Evolutionary conservation across 2,329 filamentous ascomycete species (phyloP).

Genomic region (Calonectria ilicicola): DNA sequence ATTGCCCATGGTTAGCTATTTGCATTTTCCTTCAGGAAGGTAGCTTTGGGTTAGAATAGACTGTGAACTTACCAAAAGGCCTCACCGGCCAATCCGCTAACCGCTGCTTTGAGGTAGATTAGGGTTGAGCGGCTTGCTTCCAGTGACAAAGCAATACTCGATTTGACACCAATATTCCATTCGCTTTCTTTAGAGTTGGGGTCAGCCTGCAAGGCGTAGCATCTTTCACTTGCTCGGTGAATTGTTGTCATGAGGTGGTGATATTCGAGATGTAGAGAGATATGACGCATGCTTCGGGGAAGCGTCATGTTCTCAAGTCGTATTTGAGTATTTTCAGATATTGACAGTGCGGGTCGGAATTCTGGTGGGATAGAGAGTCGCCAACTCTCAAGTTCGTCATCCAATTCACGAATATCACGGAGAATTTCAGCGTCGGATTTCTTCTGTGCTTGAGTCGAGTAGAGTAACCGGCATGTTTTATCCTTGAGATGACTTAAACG

Average conservation of each 20-base stretch:
- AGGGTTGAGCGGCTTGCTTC: conserved; percentile 67
- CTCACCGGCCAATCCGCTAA: conserved; percentile 55
- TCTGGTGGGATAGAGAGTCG: conserved; percentile 57
- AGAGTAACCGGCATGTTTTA: conserved; percentile 58
- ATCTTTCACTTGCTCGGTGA: conserved; percentile 65
- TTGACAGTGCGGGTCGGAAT: conserved; percentile 59
- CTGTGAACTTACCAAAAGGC: conserved; percentile 57
- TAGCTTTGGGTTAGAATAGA: neutral
- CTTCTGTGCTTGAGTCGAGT: conserved; percentile 58
- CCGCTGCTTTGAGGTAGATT: conserved; percentile 57
- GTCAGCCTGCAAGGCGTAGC: conserved; percentile 37
- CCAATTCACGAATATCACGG: conserved; percentile 65
- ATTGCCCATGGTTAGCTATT: neutral
- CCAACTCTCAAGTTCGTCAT: conserved; percentile 67
- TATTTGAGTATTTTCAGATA: conserved; percentile 28
- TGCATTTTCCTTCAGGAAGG: neutral
- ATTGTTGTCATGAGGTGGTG: conserved; percentile 66
- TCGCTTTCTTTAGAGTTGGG: conserved; percentile 40
- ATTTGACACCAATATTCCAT: conserved; percentile 58
- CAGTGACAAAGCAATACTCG: conserved; percentile 63
- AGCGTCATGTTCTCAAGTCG: conserved; percentile 14
- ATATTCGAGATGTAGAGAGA: conserved; percentile 65
- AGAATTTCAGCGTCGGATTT: conserved; percentile 67
- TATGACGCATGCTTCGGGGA: conserved; percentile 54
- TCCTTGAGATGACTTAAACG: conserved; percentile 63